These are phyloP conservation scores for Oligophagozyma castellii DNA, from an alignment of 1,139 yeast species.

Conservation along the genomic window DNA sequence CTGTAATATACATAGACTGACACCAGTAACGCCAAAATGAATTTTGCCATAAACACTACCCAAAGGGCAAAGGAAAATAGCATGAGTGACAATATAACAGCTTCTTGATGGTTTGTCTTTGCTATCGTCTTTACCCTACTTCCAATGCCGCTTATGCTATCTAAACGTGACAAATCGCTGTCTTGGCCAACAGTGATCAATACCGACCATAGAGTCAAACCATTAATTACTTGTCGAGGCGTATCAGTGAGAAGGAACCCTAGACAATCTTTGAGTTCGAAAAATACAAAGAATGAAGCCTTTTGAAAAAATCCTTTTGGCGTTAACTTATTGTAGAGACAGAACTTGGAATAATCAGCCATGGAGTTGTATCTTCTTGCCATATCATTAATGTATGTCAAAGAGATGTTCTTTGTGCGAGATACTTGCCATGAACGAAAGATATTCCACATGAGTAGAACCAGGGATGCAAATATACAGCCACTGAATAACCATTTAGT, in stretches of 20 bases:
- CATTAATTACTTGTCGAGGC: slow-evolving; percentile 76
- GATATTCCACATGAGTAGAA: slow-evolving; percentile 40
- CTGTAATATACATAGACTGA: slow-evolving; percentile 43
- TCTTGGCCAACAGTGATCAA: slow-evolving; percentile 26
- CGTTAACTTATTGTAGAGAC: slow-evolving; percentile 57
- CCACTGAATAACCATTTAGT: slow-evolving; percentile 81
- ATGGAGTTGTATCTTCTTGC: slow-evolving; percentile 48
- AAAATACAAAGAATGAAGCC: slow-evolving; percentile 53
- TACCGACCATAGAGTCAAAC: slow-evolving; percentile 51
- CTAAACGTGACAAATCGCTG: slow-evolving; percentile 19
- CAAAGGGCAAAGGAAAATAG: slow-evolving; percentile 63
- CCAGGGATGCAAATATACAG: slow-evolving; percentile 64
- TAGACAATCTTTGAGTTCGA: slow-evolving; percentile 51
- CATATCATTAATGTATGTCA: slow-evolving; percentile 54
- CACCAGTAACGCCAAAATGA: slow-evolving; percentile 16
- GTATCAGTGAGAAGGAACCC: slow-evolving; percentile 64
- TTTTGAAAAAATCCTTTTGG: slow-evolving; percentile 51
- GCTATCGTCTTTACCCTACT: slow-evolving; percentile 48
- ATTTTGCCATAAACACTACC: slow-evolving; percentile 26
- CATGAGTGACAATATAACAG: slow-evolving; percentile 63
- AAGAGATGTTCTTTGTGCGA: slow-evolving; percentile 49
- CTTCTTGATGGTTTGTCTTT: slow-evolving; percentile 43
- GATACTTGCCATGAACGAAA: slow-evolving; percentile 27
- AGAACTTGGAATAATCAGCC: slow-evolving; percentile 49
- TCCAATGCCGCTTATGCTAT: slow-evolving; percentile 33